These are phyloP conservation scores for Rheum nobile DNA, from an alignment of 148 eudicot species.

Conservation along the genomic window DNA sequence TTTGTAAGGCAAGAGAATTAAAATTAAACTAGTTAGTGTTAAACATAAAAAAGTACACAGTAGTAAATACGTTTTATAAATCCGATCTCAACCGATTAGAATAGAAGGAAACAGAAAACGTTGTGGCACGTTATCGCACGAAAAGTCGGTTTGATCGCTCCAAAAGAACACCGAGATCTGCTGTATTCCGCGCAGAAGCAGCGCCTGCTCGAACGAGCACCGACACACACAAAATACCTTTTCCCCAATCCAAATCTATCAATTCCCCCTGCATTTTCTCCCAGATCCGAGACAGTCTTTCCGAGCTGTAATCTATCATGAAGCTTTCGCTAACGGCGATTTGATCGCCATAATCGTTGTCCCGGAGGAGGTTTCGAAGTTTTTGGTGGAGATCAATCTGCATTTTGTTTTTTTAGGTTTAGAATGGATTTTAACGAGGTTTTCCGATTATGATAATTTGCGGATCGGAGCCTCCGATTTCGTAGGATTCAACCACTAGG, in stretches of 20 bases:
- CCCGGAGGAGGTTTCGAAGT: neutral
- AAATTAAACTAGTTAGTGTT: too few species aligned
- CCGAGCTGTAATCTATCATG: neutral
- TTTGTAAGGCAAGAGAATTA: too few species aligned
- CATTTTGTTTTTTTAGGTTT: neutral
- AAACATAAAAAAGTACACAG: too few species aligned
- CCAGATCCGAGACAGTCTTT: neutral
- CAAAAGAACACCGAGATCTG: neutral
- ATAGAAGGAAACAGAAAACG: neutral
- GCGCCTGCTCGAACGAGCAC: neutral
- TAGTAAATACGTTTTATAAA: too few species aligned
- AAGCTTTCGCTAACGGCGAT: neutral
- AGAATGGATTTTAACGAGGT: neutral
- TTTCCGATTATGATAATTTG: neutral
- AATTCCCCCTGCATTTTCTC: neutral
- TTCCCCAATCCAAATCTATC: neutral
- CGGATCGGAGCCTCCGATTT: neutral
- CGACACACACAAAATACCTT: neutral
- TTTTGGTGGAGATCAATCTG: neutral
- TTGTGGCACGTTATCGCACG: neutral
- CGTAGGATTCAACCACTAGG: too few species aligned
- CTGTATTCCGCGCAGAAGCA: neutral
- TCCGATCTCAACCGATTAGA: neutral
- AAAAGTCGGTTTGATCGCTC: neutral
- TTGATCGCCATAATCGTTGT: neutral